Evolutionary conservation across 2,329 filamentous ascomycete genomes (phyloP), one percentile per base, ranked within the genome.

Genomic region (Penicillium sp.): DNA sequence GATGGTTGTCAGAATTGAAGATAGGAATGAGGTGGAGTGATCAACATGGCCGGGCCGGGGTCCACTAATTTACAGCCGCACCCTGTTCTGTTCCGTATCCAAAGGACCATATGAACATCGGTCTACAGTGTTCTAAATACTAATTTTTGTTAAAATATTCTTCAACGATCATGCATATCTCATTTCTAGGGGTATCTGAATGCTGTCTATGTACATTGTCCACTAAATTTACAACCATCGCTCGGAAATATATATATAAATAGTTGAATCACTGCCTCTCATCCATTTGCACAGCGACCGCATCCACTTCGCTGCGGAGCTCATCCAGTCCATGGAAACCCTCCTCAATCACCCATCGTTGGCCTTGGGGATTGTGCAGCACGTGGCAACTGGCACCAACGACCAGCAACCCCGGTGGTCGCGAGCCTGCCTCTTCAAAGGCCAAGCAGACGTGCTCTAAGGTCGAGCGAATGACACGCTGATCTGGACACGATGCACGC

Each of bases 401-500:
- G 0, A 97, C 90, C 30, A 99, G 76, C 57, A 99, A 72, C 0
- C 94, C 94, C 0, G 94, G 94, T 14, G 94, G 94, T 35, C 93
- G 80, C 63, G 89, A 94, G 0, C 94, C 94, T 68, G 95, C 91
- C 47, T 89, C 85, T 71, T 97, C 91, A 43, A 99, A 86, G 0
- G 94, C 94, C 50, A 86, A 82, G 25, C 83, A 88, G 1, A 97
- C 90, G 65, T 88, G 82, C 64, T 86, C 82, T 25, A 99, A 76
- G 1, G 91, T 96, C 1, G 91, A 94, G 53, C 94, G 82, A 28
- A 99, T 92, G 16, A 99, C 90, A 46, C 93, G 82, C 77, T 99
- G 94, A 69, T 99, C 94, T 0, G 91, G 89, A 70, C 94, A 99
- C 58, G 90, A 96, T 6, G 94, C 94, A 35, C 94, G 83, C 75